These are phyloP conservation scores for Fraxinus paxiana DNA, from an alignment of 305 asterid species.

Conservation along the genomic window DNA sequence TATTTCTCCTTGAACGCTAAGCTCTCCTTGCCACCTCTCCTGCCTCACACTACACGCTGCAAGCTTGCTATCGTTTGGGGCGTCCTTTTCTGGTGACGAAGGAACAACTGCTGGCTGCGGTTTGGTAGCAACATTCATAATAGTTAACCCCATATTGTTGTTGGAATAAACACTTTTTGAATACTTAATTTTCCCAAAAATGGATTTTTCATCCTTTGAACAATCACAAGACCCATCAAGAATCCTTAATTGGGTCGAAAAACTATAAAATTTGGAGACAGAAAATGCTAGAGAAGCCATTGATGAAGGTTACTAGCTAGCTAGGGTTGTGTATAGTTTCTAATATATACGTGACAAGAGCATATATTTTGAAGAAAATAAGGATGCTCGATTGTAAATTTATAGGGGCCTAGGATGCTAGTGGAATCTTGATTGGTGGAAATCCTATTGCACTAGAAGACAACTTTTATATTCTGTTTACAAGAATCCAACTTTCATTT, in stretches of 20 bases:
- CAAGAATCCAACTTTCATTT: background rate
- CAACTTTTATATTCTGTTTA: constrained; percentile 13
- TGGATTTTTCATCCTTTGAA: constrained; percentile 18
- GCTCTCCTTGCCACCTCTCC: constrained; percentile 88
- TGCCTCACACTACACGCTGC: constrained; percentile 72
- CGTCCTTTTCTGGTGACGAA: constrained; percentile 23
- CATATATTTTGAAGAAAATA: constrained; percentile 2
- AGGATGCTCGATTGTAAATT: constrained; percentile 23
- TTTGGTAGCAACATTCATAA: constrained; percentile 45
- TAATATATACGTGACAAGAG: background rate
- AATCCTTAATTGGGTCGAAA: background rate
- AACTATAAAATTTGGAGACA: constrained; percentile 24
- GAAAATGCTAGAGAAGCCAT: constrained; percentile 54
- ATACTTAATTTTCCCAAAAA: constrained; percentile 19
- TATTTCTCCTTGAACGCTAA: constrained; percentile 69
- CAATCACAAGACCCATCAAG: constrained; percentile 1
- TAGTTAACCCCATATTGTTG: too few relatives aligned
- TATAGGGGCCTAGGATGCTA: constrained; percentile 27
- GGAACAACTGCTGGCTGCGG: constrained; percentile 29
- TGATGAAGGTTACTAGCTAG: background rate
- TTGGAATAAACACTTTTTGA: background rate
- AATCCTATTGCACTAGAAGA: constrained; percentile 42
- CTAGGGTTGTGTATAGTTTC: background rate
- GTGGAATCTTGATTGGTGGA: constrained; percentile 50
- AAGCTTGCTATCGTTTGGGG: constrained; percentile 31